phyloP scores from a whole-genome alignment of 345 rosid species.

The Linum lewisii region DNA sequence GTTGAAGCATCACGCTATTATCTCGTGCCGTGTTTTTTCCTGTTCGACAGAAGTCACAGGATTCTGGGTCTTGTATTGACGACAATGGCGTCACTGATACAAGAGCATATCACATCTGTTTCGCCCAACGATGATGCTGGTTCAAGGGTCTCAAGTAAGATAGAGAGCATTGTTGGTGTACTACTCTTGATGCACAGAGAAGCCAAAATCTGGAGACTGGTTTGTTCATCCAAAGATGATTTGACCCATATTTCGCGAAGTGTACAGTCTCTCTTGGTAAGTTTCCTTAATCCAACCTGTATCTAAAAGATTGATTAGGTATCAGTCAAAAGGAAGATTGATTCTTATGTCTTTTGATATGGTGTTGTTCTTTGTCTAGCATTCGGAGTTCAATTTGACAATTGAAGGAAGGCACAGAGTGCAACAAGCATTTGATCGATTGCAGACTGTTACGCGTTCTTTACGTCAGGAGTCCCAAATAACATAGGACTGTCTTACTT shows the following conservation, averaged over 20 bases:
- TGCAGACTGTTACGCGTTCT: too few species aligned
- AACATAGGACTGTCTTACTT: too few species aligned
- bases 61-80: slow-evolving; percentile 38
- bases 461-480: too few species aligned
- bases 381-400: too few species aligned
- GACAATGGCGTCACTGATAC: slow-evolving; percentile 28
- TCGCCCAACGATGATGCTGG: slow-evolving; percentile 14
- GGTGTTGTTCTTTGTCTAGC: too few species aligned
- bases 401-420: too few species aligned
- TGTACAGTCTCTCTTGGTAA: slow-evolving; percentile 49
- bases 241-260: slow-evolving; percentile 30
- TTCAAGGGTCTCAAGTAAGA: slow-evolving; percentile 20
- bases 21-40: slow-evolving; percentile 45
- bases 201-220: slow-evolving; percentile 29
- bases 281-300: too few species aligned
- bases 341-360: too few species aligned
- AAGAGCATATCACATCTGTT: slow-evolving; percentile 20
- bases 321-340: too few species aligned
- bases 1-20: slow-evolving; percentile 28
- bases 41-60: slow-evolving; percentile 50
- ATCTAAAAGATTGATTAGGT: too few species aligned
- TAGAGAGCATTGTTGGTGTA: slow-evolving; percentile 38
- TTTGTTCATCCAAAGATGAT: slow-evolving; percentile 37
- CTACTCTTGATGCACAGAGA: slow-evolving; percentile 49
- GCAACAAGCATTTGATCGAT: too few species aligned